Evolutionary conservation across 768 basidiomycete genomes (phyloP), one percentile per base, ranked within the genome.

Genomic region (Boletus vermiculosoides): DNA sequence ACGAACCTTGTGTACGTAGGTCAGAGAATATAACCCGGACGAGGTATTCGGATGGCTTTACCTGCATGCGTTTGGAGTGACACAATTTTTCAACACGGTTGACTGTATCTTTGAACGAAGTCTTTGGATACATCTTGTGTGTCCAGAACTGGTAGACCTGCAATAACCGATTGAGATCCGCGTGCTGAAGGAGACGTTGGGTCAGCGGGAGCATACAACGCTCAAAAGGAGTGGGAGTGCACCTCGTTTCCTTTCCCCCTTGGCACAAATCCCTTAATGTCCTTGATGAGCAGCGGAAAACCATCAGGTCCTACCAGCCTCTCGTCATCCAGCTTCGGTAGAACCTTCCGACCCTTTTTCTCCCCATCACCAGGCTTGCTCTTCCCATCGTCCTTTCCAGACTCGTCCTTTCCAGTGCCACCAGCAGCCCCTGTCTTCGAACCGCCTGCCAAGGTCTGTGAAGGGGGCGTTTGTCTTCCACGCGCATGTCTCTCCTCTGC

Each of bases 161-260:
- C 53, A 98, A 76, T 15, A 98, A 74, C 39, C 89, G 79, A 60
- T 83, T 84, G 39, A 99, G 80, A 72, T 99, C 95, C 50, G 82
- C 72, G n/a, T 78, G 78, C 95, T 98, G 50, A 23, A 12, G 5
- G 44, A 53, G 1, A 13, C 44, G 15, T 12, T 11, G 3, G 4
- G 40, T 66, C 57, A 64, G 37, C n/a, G 0, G 5, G 25, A 31
- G 49, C 44, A 25, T 20, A 36, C 39, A 30, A 12, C 12, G n/a
- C 2, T 11, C 45, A 25, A 53, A 18, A n/a, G 28, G 50, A 53
- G 37, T 50, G 34, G 23, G 33, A 45, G 23, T 50, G 39, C 72
- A 93, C 96, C 81, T 99, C 97, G 64, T 92, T 85, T 0, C 95
- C 95, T 70, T 97, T 98, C 8, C 94, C 95, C 63, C 85, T 88